A percentile compares a stretch with the other conserved stretches of the same genome.
Evolutionary conservation across 352 stramenopile genomes (phyloP).

Genomic region (Phytopythium boreale): DNA sequence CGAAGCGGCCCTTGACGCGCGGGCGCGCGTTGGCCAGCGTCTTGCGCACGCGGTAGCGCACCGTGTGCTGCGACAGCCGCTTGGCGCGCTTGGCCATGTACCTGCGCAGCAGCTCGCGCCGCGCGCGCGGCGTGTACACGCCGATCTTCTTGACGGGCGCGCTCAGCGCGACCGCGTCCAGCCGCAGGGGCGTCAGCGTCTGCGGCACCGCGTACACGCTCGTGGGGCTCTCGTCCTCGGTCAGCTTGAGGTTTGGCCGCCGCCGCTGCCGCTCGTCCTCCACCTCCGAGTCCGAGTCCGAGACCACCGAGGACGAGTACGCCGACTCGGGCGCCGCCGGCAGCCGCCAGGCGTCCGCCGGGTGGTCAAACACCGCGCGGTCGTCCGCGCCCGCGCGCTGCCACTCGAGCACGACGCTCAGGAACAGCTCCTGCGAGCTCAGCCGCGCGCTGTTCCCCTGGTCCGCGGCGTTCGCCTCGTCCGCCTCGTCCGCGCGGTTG

Average conservation of each 20-base stretch:
- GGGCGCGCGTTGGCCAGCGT: conserved; percentile 75
- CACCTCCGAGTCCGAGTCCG: conserved; percentile 25
- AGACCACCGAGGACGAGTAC: conserved; percentile 20
- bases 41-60: conserved; percentile 80
- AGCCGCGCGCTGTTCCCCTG: conserved; percentile 11
- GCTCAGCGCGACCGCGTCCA: conserved; percentile 29
- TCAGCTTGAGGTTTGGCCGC: neutral
- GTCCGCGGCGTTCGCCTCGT: neutral
- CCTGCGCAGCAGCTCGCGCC: conserved; percentile 61
- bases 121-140: conserved; percentile 59
- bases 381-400: conserved; percentile 30
- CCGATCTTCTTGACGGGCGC: conserved; percentile 57
- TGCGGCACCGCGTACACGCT: conserved; percentile 46
- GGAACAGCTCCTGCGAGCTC: conserved; percentile 77
- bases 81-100: conserved; percentile 80
- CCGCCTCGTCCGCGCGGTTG: conserved; percentile 11
- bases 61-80: conserved; percentile 67
- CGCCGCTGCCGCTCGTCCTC: conserved; percentile 14
- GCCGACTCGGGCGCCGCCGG: neutral
- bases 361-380: conserved; percentile 13
- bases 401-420: conserved; percentile 82
- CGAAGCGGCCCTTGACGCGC: conserved; percentile 77
- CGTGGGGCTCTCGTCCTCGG: conserved; percentile 59
- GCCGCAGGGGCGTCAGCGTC: conserved; percentile 37
- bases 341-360: conserved; percentile 1